Evolutionary conservation across 2,329 filamentous ascomycete species (phyloP).

Genomic region (Aureobasidium pullulans): DNA sequence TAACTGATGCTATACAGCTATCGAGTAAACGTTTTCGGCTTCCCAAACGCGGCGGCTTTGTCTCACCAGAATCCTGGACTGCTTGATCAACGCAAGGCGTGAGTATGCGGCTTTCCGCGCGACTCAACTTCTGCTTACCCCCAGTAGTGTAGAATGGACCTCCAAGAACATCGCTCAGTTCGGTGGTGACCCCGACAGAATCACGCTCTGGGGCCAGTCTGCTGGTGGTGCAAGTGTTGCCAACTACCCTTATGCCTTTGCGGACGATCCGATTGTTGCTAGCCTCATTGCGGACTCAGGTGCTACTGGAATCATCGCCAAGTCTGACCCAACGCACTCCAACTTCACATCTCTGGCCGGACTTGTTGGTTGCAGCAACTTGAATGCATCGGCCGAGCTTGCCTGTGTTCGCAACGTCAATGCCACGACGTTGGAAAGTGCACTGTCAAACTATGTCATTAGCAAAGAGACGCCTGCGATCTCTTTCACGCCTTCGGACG

Average conservation of each 20-base stretch:
- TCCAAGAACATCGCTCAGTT: constrained; percentile 18
- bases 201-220: constrained; percentile 18
- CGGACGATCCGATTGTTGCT: constrained; percentile 17
- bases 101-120: background rate
- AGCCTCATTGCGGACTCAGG: constrained; percentile 17
- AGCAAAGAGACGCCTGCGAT: constrained; percentile 5
- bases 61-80: constrained; percentile 17
- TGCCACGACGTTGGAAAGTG: constrained; percentile 7
- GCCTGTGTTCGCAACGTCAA: background rate
- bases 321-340: constrained; percentile 1
- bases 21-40: constrained; percentile 18
- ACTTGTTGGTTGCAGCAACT: background rate
- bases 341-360: constrained; percentile 12
- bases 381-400: background rate
- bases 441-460: constrained; percentile 11
- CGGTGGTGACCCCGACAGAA: constrained; percentile 17
- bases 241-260: constrained; percentile 17
- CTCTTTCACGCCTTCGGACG: constrained; percentile 15
- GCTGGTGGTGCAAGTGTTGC: constrained; percentile 16
- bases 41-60: constrained; percentile 15
- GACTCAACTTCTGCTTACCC: background rate
- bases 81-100: constrained; percentile 17
- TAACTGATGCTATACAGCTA: constrained; percentile 9
- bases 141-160: constrained; percentile 17
- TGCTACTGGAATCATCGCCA: constrained; percentile 12